phyloP scores from a whole-genome alignment of 2,329 filamentous ascomycete genomes.

The Arthrobotrys sphaeroides region DNA sequence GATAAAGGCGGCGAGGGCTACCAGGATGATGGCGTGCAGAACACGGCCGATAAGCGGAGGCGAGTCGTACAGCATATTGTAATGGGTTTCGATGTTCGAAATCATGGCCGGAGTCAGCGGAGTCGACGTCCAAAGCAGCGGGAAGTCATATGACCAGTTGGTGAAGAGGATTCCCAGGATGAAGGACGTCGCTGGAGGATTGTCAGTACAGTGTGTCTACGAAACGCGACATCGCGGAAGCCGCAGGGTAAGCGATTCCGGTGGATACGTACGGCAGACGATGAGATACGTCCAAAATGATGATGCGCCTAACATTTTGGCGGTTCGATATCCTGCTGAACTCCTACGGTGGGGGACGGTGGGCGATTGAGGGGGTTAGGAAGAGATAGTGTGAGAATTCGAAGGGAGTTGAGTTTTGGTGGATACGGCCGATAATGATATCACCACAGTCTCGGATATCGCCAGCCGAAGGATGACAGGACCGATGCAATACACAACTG shows the following conservation, averaged over 20 bases:
- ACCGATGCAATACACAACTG: too few relatives aligned
- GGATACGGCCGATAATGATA: constrained; percentile 18
- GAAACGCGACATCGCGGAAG: constrained; percentile 11
- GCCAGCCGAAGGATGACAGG: background rate
- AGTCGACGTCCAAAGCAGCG: constrained; percentile 80
- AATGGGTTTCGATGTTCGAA: constrained; percentile 85
- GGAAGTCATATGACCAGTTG: constrained; percentile 93
- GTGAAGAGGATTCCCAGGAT: constrained; percentile 98
- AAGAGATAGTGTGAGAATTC: too few relatives aligned
- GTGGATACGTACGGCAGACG: constrained; percentile 78
- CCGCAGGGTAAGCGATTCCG: constrained; percentile 3
- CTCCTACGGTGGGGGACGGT: background rate
- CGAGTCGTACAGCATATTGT: constrained; percentile 88
- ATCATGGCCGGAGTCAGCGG: constrained; percentile 75
- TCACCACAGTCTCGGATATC: background rate
- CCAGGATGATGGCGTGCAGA: constrained; percentile 88
- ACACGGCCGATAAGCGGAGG: constrained; percentile 92
- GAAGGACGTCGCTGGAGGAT: constrained; percentile 80
- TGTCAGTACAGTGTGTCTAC: constrained; percentile 27
- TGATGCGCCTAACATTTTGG: constrained; percentile 64
- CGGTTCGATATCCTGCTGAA: background rate
- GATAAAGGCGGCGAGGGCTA: constrained; percentile 87
- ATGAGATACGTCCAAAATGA: constrained; percentile 98
- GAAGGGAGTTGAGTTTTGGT: constrained; percentile 8
- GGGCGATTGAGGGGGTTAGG: background rate